Conservation (phyloP, 2,329 filamentous ascomycete genomes). For the Ceratocystis lukuohia region DNA sequence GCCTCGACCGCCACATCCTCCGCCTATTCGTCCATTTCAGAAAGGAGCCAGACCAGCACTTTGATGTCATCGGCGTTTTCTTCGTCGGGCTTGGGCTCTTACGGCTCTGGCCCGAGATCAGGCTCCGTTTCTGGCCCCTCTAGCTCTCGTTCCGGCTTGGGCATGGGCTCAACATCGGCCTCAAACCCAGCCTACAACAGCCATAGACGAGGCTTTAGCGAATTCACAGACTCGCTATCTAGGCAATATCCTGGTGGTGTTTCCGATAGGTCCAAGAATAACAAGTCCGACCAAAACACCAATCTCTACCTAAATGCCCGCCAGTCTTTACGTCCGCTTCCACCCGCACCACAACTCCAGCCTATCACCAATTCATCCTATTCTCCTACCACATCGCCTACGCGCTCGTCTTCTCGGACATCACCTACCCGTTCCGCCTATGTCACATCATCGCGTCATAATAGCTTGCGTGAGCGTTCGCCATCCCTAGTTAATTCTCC, state of each 20-base stretch:
- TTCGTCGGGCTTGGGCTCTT: conserved; percentile 39
- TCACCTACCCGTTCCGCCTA: conserved; percentile 15
- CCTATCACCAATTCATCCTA: background rate
- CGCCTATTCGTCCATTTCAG: conserved; percentile 47
- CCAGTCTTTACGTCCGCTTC: conserved; percentile 62
- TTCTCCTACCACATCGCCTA: conserved; percentile 16
- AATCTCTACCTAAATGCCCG: conserved; percentile 59
- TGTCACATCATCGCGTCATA: conserved; percentile 9
- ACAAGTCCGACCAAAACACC: conserved; percentile 33
- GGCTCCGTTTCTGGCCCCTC: conserved; percentile 29
- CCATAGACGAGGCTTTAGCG: conserved; percentile 66
- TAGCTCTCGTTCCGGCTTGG: background rate
- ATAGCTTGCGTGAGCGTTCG: conserved; percentile 3
- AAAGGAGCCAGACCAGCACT: conserved; percentile 46
- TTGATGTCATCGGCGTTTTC: conserved; percentile 43
- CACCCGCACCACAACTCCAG: conserved; percentile 44
- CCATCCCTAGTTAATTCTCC: conserved; percentile 11
- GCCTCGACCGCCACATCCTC: conserved; percentile 60
- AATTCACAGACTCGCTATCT: conserved; percentile 45
- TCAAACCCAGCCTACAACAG: conserved; percentile 35
- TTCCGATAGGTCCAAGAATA: conserved; percentile 14
- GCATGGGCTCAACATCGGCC: conserved; percentile 34
- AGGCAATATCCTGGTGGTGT: conserved; percentile 19
- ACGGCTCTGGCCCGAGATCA: conserved; percentile 19
- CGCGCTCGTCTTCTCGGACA: conserved; percentile 14